Percentiles rank a stretch among this genome's conserved stretches.
These are phyloP conservation scores for Saturnispora bothae DNA, from an alignment of 805 yeast species.

Conservation along the genomic window DNA sequence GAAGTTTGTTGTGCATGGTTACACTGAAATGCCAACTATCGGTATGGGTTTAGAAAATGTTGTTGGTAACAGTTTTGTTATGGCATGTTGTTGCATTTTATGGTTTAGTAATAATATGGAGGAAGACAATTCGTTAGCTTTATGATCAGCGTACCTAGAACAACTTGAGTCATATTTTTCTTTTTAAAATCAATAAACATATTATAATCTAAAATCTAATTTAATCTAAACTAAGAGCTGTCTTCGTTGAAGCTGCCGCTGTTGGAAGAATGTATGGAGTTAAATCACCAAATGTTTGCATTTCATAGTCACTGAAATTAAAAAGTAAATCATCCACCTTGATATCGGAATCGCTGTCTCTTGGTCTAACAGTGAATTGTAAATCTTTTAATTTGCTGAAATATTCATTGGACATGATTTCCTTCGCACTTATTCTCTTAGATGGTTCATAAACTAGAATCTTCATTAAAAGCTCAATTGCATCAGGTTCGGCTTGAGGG, in stretches of 20 bases:
- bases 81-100: conserved; percentile 79
- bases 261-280: conserved; percentile 19
- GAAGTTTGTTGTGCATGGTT: conserved; percentile 72
- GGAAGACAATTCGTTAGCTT: conserved; percentile 87
- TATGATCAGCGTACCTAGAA: conserved; percentile 15
- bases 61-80: conserved; percentile 62
- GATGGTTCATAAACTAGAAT: conserved; percentile 89
- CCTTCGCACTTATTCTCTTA: conserved; percentile 65
- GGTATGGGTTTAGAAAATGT: conserved; percentile 93
- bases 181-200: neutral
- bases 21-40: conserved; percentile 68
- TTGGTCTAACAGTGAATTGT: conserved; percentile 29
- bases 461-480: conserved; percentile 71
- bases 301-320: conserved; percentile 64
- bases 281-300: conserved; percentile 22
- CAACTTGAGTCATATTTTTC: neutral
- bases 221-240: no score
- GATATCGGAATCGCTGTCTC: conserved; percentile 27
- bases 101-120: conserved; percentile 96
- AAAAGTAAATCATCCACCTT: conserved; percentile 37
- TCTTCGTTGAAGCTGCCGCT: no score
- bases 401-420: conserved; percentile 79
- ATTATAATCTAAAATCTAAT: neutral
- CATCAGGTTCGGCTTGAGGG: conserved; percentile 72
- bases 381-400: conserved; percentile 72